A percentile compares a stretch with the other conserved stretches of the same genome.
Evolutionary conservation across 1,139 yeast genomes (phyloP).

Genomic region (Lizanozyma gosingica): DNA sequence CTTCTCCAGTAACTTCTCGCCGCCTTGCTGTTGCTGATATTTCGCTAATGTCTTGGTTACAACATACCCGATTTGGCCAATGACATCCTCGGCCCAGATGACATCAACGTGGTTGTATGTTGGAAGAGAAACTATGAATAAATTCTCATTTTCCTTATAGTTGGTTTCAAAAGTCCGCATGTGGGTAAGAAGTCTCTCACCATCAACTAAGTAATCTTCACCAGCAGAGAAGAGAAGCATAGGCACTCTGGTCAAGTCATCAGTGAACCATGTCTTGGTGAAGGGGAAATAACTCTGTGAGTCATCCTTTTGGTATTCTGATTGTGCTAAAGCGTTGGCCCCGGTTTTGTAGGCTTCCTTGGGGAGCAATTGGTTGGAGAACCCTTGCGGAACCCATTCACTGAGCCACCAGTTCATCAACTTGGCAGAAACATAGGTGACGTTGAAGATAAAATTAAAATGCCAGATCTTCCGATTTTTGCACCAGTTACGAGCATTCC

Average conservation of each 20-base stretch:
- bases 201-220: conserved; percentile 60
- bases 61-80: conserved; percentile 21
- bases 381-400: conserved; percentile 34
- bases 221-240: conserved; percentile 56
- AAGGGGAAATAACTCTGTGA: conserved; percentile 48
- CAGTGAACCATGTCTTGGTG: conserved; percentile 47
- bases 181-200: conserved; percentile 43
- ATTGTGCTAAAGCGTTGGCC: conserved; percentile 9
- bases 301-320: conserved; percentile 38
- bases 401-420: conserved; percentile 88
- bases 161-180: conserved; percentile 42
- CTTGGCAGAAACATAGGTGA: conserved; percentile 69
- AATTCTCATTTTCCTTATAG: conserved; percentile 29
- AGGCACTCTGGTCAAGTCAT: conserved; percentile 31
- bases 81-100: conserved; percentile 46
- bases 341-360: conserved; percentile 23
- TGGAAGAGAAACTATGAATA: conserved; percentile 28
- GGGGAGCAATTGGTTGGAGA: conserved; percentile 30
- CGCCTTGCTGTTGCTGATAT: background rate
- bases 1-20: background rate
- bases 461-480: conserved; percentile 49
- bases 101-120: conserved; percentile 49
- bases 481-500: conserved; percentile 75
- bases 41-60: conserved; percentile 7
- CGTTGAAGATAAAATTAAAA: conserved; percentile 78